Conservation (phyloP, 192 early-diverging fungal genomes). For the Pilaira anomala region DNA sequence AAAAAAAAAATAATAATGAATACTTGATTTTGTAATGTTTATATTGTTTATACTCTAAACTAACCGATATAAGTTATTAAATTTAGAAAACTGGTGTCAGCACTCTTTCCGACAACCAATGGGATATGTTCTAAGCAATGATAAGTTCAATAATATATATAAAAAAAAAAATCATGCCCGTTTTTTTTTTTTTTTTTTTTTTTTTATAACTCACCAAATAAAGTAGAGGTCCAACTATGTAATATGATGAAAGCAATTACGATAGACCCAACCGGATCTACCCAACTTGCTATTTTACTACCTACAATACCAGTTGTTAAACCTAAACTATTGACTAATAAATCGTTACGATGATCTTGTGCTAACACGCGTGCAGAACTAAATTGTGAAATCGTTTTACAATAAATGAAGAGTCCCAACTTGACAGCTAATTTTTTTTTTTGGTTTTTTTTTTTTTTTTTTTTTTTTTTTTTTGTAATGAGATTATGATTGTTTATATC, state of each 20-base stretch:
- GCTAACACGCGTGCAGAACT: slow-evolving; percentile 62
- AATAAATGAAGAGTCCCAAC: slow-evolving; percentile 64
- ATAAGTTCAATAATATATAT: background rate
- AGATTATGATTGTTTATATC: no score
- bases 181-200: background rate
- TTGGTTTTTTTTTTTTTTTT: no score
- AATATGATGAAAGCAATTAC: slow-evolving; percentile 67
- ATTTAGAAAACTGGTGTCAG: slow-evolving; percentile 77
- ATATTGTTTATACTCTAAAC: background rate
- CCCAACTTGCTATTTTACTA: slow-evolving; percentile 57
- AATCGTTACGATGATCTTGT: slow-evolving; percentile 73
- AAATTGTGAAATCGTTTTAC: slow-evolving; percentile 55
- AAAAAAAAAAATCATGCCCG: background rate
- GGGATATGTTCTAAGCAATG: slow-evolving; percentile 62
- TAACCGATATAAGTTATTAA: slow-evolving; percentile 77
- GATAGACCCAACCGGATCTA: slow-evolving; percentile 72
- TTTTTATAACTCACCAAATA: slow-evolving; percentile 41
- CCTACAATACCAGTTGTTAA: slow-evolving; percentile 63
- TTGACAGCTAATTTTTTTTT: no score
- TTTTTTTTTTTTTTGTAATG: no score
- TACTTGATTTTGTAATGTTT: background rate
- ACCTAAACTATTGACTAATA: slow-evolving; percentile 70
- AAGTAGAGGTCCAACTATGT: slow-evolving; percentile 62
- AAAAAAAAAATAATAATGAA: background rate
- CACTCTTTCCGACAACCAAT: slow-evolving; percentile 78